Conservation (phyloP, 192 early-diverging fungal genomes). For the Dispira parvispora region DNA sequence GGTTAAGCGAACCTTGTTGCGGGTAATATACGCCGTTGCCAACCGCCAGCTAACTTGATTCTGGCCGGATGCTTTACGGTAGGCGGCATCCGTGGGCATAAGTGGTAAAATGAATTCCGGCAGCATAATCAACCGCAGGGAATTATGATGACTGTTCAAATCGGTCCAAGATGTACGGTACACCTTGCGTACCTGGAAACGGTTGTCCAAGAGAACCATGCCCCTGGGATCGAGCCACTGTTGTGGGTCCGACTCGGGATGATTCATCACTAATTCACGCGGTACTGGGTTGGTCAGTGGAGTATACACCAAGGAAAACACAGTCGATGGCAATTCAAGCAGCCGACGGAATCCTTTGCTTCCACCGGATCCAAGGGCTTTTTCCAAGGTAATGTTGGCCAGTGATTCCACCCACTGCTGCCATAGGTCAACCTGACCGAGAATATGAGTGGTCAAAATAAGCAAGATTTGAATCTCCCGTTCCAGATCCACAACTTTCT, state of each 20-base stretch:
- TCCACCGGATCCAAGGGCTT: not conserved
- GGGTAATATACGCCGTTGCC: not conserved
- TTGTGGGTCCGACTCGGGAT: too few relatives aligned
- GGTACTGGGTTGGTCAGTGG: too few relatives aligned
- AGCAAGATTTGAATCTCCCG: not conserved
- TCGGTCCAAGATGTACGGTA: not conserved
- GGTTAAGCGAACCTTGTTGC: not conserved
- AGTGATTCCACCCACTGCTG: not conserved
- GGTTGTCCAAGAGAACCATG: slow-evolving; percentile 5
- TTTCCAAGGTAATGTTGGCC: not conserved
- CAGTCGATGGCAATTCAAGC: not conserved
- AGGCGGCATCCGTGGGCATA: not conserved
- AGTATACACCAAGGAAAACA: not conserved
- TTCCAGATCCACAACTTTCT: not conserved
- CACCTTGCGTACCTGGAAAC: slow-evolving; percentile 4
- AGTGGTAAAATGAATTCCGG: not conserved
- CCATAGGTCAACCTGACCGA: not conserved
- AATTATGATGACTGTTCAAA: not conserved
- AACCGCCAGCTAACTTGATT: not conserved
- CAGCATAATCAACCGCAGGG: not conserved
- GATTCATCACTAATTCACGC: too few relatives aligned
- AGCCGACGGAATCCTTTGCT: not conserved
- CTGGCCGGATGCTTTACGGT: not conserved
- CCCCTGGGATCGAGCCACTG: too few relatives aligned
- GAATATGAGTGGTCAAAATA: not conserved